Evolutionary conservation across 148 eudicot genomes (phyloP), one percentile per base, ranked within the genome.

Genomic region (Rhododendron ovatum): DNA sequence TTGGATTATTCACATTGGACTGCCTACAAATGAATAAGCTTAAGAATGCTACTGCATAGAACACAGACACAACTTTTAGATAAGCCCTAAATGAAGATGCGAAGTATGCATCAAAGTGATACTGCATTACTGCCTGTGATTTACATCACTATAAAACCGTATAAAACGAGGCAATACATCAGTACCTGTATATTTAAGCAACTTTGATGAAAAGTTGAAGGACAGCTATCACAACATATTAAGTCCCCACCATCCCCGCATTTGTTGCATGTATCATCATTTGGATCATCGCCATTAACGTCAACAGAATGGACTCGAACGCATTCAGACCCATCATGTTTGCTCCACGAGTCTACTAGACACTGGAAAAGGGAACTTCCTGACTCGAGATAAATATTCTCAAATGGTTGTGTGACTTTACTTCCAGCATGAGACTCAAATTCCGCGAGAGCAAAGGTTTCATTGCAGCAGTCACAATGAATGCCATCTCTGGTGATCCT

Each of bases 211-310:
- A 98, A 94, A 53, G 99, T 96, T 61, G 99, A 93, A 7, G 99
- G 98, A 84, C 98, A 98, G 43, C 98, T 87, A 91, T 98, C 99
- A 84, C 99, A 98, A 86, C 99, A 98, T 84, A 98, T 93, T 90
- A 98, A 92, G 86, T 95, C 89, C 57, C 99, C 99, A 86, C 99
- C 99, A 91, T 98, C 99, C 85, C 95, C 99, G 63, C 99, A 98
- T 73, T 92, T 90, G 82, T 93, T 96, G 89, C 99, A 98, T 6
- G 98, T 98, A 85, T 98, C 99, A 86, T 98, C 99, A 89, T 98
- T 95, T 83, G 98, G 96, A 80, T 98, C 99, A 84, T 89, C 95
- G 47, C 86, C 95, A 74, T 91, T 90, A 85, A 94, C 90, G 57
- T 88, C 89, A 24, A 94, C 94, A n/a, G 41, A 77, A 86, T 91